Evolutionary conservation across 2,329 filamentous ascomycete species (phyloP).

Genomic region (Xylaria sp.): DNA sequence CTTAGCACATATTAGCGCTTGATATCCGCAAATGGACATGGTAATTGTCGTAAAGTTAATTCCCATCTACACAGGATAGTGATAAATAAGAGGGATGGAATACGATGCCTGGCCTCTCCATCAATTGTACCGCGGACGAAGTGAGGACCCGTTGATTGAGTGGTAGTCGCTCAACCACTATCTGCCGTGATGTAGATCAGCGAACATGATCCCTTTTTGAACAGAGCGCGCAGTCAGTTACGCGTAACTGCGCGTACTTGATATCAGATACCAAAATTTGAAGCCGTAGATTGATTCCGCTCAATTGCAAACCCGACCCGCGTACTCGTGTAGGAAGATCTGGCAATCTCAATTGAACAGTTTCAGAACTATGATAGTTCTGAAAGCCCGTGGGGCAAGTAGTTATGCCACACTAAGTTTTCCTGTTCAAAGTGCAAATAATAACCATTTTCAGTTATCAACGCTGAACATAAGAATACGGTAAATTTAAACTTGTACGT

Average conservation of each 20-base stretch:
- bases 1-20: neutral
- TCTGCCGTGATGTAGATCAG: conserved; percentile 23
- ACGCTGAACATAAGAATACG: conserved; percentile 11
- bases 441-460: neutral
- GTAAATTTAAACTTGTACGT: neutral
- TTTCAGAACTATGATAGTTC: conserved; percentile 8
- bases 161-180: conserved; percentile 13
- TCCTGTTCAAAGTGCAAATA: neutral
- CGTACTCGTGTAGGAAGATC: conserved; percentile 15
- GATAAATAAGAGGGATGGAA: neutral
- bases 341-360: conserved; percentile 18
- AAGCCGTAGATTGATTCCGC: conserved; percentile 16
- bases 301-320: conserved; percentile 5
- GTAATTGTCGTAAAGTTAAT: neutral
- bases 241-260: neutral
- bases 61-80: neutral
- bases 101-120: conserved; percentile 2
- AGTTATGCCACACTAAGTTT: too few species aligned
- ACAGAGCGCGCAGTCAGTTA: neutral
- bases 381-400: neutral
- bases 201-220: neutral
- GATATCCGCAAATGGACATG: conserved; percentile 10
- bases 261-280: conserved; percentile 14
- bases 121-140: conserved; percentile 5
- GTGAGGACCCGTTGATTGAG: conserved; percentile 21